Conservation (phyloP, 352 stramenopile species). For the Phytophthora citricola region DNA sequence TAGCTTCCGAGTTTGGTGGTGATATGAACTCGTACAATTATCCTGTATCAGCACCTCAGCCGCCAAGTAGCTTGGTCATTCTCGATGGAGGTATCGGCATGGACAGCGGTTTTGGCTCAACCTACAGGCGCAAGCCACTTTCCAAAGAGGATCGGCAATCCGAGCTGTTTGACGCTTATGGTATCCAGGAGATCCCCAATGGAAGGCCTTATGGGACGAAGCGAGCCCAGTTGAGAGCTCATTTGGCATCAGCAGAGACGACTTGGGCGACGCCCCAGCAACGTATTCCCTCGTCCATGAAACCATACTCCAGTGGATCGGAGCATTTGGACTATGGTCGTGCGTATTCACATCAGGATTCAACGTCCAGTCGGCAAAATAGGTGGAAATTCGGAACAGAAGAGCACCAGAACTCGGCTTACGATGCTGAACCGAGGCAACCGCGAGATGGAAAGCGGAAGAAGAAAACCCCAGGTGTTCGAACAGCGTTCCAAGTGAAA, state of each 20-base stretch:
- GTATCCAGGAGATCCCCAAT: constrained; percentile 31
- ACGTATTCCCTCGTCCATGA: constrained; percentile 24
- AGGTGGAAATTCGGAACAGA: constrained; percentile 20
- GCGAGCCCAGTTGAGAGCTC: constrained; percentile 59
- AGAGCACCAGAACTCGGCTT: constrained; percentile 12
- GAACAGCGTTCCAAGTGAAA: constrained; percentile 45
- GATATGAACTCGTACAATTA: constrained; percentile 43
- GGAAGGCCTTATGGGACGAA: constrained; percentile 53
- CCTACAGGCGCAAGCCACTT: constrained; percentile 39
- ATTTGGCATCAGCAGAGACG: constrained; percentile 49
- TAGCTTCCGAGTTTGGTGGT: constrained; percentile 35
- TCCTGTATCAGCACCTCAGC: constrained; percentile 25
- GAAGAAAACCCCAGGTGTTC: constrained; percentile 32
- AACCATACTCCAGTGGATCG: constrained; percentile 42
- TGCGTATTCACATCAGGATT: constrained; percentile 19
- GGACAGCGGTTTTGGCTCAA: constrained; percentile 14
- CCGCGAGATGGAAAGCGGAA: constrained; percentile 38
- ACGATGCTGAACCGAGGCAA: constrained; percentile 14
- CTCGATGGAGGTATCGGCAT: constrained; percentile 38
- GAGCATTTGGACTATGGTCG: constrained; percentile 23
- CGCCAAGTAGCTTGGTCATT: constrained; percentile 54
- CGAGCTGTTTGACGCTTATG: constrained; percentile 74
- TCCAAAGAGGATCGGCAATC: constrained; percentile 63
- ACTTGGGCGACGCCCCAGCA: constrained; percentile 45
- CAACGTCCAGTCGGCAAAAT: constrained; percentile 12